Evolutionary conservation across 495 filamentous ascomycete species (phyloP).

Genomic region (Penicillium canariense): DNA sequence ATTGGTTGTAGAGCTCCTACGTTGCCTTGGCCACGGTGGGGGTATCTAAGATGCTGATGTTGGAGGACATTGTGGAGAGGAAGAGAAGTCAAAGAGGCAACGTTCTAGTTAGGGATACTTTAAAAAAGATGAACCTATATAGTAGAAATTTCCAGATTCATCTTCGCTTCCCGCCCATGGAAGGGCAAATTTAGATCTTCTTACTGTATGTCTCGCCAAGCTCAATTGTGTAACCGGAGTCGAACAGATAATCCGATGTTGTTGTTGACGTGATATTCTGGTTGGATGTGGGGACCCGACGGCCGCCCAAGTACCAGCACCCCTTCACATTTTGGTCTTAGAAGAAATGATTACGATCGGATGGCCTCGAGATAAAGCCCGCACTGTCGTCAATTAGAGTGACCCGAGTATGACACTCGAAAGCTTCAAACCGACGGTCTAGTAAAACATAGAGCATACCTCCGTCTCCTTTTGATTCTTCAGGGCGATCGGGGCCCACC

Average conservation of each 20-base stretch:
- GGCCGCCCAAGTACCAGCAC: not conserved
- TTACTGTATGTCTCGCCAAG: not conserved
- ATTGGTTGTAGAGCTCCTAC: not conserved
- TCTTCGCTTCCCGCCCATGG: too few species aligned
- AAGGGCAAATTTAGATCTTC: too few species aligned
- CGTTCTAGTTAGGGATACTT: too few species aligned
- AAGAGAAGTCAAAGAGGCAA: too few species aligned
- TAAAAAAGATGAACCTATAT: too few species aligned
- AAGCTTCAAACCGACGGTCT: not conserved
- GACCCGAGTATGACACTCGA: not conserved
- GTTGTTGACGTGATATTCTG: not conserved
- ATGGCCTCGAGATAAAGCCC: too few species aligned
- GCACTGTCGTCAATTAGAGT: too few species aligned
- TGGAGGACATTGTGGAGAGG: not conserved
- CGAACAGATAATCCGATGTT: not conserved
- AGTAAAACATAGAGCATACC: not conserved
- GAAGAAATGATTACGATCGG: too few species aligned
- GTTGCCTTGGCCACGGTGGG: not conserved
- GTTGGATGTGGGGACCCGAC: not conserved
- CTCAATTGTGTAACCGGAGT: not conserved
- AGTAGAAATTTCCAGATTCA: too few species aligned
- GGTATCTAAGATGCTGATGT: not conserved
- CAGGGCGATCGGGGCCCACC: not conserved
- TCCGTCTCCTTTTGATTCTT: not conserved
- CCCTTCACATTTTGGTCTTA: too few species aligned